Evolutionary conservation across 2,329 filamentous ascomycete species (phyloP), one percentile per base, ranked within the genome.

Genomic region (Claviceps cyperi): DNA sequence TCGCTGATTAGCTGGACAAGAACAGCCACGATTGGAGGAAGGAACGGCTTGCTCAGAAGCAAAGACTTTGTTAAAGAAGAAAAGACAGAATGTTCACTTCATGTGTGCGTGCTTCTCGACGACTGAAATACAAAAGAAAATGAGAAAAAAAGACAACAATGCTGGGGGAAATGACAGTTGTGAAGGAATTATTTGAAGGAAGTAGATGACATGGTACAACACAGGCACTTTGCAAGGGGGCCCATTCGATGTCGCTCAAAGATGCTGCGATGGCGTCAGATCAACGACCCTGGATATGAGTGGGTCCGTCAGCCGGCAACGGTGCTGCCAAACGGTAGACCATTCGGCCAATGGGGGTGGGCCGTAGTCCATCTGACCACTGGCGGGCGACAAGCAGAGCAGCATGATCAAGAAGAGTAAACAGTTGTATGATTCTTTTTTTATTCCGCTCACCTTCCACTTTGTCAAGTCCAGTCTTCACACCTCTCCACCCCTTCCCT

Each of bases 261-360:
- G 8, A 49, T 32, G 48, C 24, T 51, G 52, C 50, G 47, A 54
- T 55, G 52, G 53, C 53, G 53, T 53, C 53, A 55, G 39, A 35
- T 44, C 32, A 11, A 43, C 28, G 40, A 32, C 40, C 22, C 46
- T 38, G 51, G 44, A 38, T 32, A 32, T 11, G 28, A 32, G 28
- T 32, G 28, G 28, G 28, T 38, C 43, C 43, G 43, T 22, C 14
- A 35, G 37, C 39, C 28, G 47, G n/a, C 28, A n/a, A 14, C 38
- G 13, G n/a, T n/a, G n/a, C 47, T 19, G 5, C 9, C 28, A 19
- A 13, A 32, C 28, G 28, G 28, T 32, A 28, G n/a, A n/a, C n/a
- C n/a, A n/a, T n/a, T n/a, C 9, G 28, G 28, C 28, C 28, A 32
- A 32, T 32, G 28, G 28, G n/a, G 28, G 4, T 32, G 28, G 28